Base-by-base conservation (phyloP, 163 green algal species). In the Chlamydomonas reinhardtii region DNA sequence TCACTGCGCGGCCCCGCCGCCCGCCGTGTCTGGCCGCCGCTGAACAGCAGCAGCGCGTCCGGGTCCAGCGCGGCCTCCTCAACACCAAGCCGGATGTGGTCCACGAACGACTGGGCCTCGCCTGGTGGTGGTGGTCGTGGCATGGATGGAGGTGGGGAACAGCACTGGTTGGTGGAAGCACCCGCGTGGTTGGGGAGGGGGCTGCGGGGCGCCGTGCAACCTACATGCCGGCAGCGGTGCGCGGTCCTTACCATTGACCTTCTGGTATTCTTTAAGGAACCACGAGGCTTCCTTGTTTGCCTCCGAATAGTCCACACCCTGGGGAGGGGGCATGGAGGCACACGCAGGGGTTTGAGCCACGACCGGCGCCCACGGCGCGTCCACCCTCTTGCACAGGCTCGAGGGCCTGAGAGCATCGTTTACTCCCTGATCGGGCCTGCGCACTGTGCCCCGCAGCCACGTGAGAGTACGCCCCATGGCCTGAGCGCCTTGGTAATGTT, bases 81-180 rank as follows among this genome's bases (percentile, higher is more conserved):
- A 12, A 98, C 91, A 29, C 96, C 96, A 66, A 95, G 74, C 54
- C 92, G 72, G 37, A 98, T 98, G 89, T 98, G 96, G 76, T 97
- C 89, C 56, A 98, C 35, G 39, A 98, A 98, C 17, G 91, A 94
- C 39, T 96, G 82, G 5, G 92, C 94, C 82, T 97, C 92, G 4
- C 96, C 96, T 72, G 90, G 19, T 52, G 65, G 65, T 59, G 54
- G 29, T 35, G 37, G 34, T 12, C 2, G 34, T 16, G 19, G 34
- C 9, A 12, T 1, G 6, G 69, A 2, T n/a, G 20, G 0, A 17
- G 43, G 29, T 32, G 27, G 19, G 29, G 4, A 14, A n/a, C n/a
- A n/a, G n/a, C n/a, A n/a, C n/a, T 34, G 15, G 71, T 35, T 12
- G 62, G 39, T 5, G 31, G 3, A n/a, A 22, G n/a, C 73, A 52